Evolutionary conservation across 2,329 filamentous ascomycete genomes (phyloP), one percentile per base, ranked within the genome.

Genomic region (Pezicula carpinea): DNA sequence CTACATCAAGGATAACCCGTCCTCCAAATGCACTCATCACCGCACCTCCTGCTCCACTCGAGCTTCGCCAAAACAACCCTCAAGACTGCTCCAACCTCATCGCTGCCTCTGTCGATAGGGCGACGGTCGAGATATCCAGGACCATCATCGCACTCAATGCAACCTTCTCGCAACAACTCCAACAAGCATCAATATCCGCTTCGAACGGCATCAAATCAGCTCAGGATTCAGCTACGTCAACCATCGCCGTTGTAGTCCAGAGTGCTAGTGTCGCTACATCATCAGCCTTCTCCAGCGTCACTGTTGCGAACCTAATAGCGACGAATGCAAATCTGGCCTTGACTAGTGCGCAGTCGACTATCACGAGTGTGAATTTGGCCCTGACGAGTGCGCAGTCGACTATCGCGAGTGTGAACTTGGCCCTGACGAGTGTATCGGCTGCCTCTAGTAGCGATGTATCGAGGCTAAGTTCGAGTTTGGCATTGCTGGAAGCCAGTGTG

Each of bases 81-180:
- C 49, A 52, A 43, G 51, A 53, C 26, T 47, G 44, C 22, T 36
- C 33, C 11, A 53, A 53, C 22, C 47, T 53, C 14, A 51, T 53
- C 21, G 38, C 18, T 15, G 53, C 53, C n/a, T 53, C 49, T n/a
- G 53, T 55, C 29, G 23, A 53, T 31, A 43, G 53, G 29, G 53
- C 53, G 19, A 53, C 51, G 5, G 51, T 53, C 18, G 51, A 55
- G 34, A 53, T 53, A 8, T 52, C 49, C 1, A 39, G 51, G n/a
- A 55, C 47, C 3, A 55, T 55, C 35, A 53, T 55, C 31, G 49
- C 48, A 11, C 46, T 55, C 3, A 55, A 55, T 33, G 53, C 49
- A 3, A 53, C 51, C 14, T 55, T 53, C 31, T 52, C 49, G n/a
- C 53, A 55, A 32, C 49, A 52, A 34, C 42, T 55, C 6, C 49